Percentiles rank a stretch among this genome's conserved stretches.
These are phyloP conservation scores for Aspergillus cristatus DNA, from an alignment of 495 filamentous ascomycete genomes.

Conservation along the genomic window DNA sequence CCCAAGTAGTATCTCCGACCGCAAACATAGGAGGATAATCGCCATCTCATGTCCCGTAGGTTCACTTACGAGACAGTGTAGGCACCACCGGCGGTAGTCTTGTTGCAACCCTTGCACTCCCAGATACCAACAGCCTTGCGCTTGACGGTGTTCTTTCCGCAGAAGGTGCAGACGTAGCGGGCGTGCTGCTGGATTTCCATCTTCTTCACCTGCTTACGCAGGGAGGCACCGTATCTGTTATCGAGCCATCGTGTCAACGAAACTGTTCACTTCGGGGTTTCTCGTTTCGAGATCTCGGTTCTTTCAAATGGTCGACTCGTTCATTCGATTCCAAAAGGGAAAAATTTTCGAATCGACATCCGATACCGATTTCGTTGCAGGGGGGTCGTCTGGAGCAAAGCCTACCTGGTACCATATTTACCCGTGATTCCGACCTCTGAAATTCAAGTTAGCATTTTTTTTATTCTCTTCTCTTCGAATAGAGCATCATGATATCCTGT, in stretches of 20 bases:
- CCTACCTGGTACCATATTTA: constrained; percentile 63
- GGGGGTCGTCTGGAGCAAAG: constrained; percentile 14
- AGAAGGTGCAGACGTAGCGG: constrained; percentile 81
- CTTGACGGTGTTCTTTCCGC: constrained; percentile 92
- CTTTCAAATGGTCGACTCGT: constrained; percentile 4
- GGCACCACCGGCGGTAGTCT: constrained; percentile 92
- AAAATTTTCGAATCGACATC: constrained; percentile 19
- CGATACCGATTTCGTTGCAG: constrained; percentile 13
- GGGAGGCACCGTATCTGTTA: constrained; percentile 91
- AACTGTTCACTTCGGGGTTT: constrained; percentile 7
- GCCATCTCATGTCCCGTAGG: constrained; percentile 1
- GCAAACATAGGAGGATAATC: not conserved
- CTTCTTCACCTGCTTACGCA: constrained; percentile 99
- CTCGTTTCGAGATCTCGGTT: constrained; percentile 6
- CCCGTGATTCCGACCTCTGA: constrained; percentile 78
- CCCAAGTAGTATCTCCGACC: no score
- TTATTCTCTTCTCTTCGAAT: no score
- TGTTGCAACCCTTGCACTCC: constrained; percentile 88
- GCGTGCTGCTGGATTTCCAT: constrained; percentile 98
- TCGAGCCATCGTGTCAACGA: constrained; percentile 21
- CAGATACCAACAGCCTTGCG: constrained; percentile 90
- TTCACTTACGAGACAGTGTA: constrained; percentile 89
- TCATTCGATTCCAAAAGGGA: constrained; percentile 11
- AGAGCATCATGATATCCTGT: no score
- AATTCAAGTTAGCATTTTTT: constrained; percentile 25